Conservation (phyloP, 257 asterid species). For the Leonotis leonurus region DNA sequence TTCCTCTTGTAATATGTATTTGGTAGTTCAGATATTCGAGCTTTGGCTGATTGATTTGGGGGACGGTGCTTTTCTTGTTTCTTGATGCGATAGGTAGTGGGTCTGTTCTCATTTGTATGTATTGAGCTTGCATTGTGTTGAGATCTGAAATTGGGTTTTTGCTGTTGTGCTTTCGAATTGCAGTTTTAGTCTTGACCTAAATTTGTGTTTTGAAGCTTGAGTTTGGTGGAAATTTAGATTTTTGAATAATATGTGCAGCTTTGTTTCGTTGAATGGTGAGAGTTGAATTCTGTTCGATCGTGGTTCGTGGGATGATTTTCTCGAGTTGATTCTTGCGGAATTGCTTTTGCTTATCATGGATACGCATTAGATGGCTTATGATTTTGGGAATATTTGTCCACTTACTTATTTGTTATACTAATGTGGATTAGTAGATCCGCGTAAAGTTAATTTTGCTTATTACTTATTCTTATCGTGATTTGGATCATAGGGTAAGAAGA, state of each 20-base stretch:
- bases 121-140: neutral
- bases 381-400: neutral
- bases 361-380: neutral
- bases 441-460: neutral
- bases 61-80: neutral
- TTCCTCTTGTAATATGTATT: neutral
- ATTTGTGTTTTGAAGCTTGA: neutral
- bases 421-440: neutral
- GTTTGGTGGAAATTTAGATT: neutral
- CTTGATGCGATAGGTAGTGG: neutral
- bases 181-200: neutral
- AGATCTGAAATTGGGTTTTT: neutral
- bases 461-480: neutral
- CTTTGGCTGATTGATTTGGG: neutral
- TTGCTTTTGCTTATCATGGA: neutral
- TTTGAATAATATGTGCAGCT: neutral
- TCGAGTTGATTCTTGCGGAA: neutral
- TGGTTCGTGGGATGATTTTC: neutral
- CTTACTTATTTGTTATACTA: neutral
- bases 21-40: neutral
- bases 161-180: neutral
- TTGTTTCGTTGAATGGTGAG: neutral
- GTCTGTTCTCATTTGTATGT: neutral
- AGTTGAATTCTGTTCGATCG: neutral
- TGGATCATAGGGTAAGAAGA: constrained; percentile 49